Evolutionary conservation across 805 yeast genomes (phyloP), one percentile per base, ranked within the genome.

Genomic region (Starmerella asiatica): DNA sequence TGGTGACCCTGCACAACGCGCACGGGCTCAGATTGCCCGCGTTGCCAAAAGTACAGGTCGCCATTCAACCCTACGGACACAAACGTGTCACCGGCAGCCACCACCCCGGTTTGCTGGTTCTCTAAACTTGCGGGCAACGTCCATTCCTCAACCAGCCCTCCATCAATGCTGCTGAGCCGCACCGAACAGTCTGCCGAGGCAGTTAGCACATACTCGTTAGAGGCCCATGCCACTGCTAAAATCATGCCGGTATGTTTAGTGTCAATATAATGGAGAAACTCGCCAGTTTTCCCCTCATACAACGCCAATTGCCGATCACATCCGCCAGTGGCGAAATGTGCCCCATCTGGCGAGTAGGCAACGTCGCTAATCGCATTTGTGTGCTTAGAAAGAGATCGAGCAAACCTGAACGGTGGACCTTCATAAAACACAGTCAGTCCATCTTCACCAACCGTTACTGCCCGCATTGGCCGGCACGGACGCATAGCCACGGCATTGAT

Each of bases 381-480:
- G 58, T 88, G 96, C 49, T 75, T 65, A 50, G 93, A 69, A 35
- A 75, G 72, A 53, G 86, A 74, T 32, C 72, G 68, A 32, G 71
- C 67, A 55, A 88, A 91, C 57, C 82, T 82, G 68, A 86, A 91
- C 0, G 98, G 98, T 3, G 96, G 95, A 1, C 97, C 97, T 39
- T 76, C 75, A 55, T 71, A 75, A 55, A 85, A 85, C 2, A 86
- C 93, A 48, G 86, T 60, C 1, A 82, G 78, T 38, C 76, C 75
- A 57, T 91, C 97, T 55, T 86, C 95, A 29, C 93, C 73, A 7
- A 79, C 96, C 2, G 97, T 85, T 5, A 80, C 93, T 0, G 94
- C 94, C 42, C 94, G 68, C 64, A 80, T 83, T 8, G 98, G 98
- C 59, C 98, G 73, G 47, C 70, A 73, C 17, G 86, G 84, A 54